Evolutionary conservation across 1,284 basidiomycete genomes (phyloP), one percentile per base, ranked within the genome.

Genomic region (Heimioporus retisporus): DNA sequence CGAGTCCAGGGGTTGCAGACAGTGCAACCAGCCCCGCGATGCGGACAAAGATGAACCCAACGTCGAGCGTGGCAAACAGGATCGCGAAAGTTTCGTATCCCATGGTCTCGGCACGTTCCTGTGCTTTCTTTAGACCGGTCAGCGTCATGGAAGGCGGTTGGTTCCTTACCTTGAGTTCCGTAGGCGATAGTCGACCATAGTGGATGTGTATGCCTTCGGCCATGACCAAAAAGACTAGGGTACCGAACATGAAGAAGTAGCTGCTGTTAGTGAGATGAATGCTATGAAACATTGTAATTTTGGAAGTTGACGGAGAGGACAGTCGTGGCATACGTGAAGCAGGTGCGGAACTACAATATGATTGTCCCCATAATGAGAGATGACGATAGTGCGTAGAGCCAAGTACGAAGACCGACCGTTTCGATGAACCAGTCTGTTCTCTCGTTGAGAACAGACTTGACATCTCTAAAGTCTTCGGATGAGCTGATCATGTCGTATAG

Each of bases 381-480:
- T 46, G 15, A 21, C 28, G 28, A 5, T 46, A 15, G 15, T 18
- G 46, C 8, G 8, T 18, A 15, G 46, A 46, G 15, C 35, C 35
- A 8, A 6, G 35, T 23, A 8, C 31, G 56, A 19, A 44, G 7
- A 46, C 74, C 67, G 13, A 75, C 75, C 0, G 71, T 50, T 10
- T 76, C 75, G 6, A 77, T 74, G 2, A 74, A 69, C 74, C 74
- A 71, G 21, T 64, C 54, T 5, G 44, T 73, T 1, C 67, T 60
- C 11, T 72, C 59, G 11, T 73, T 68, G 55, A 75, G 57, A 44
- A 60, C 61, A 8, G 21, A 23, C 40, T 54, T 76, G 65, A 75
- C 67, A 16, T 77, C 73, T 51, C 68, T 61, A 53, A 75, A 75
- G 65, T 73, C 68, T 4, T 5, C 19, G 2, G 71, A 75, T 5